A percentile compares a stretch with the other conserved stretches of the same genome.
These are phyloP conservation scores for Leccinum imitatum DNA, from an alignment of 768 basidiomycete genomes.

Conservation along the genomic window DNA sequence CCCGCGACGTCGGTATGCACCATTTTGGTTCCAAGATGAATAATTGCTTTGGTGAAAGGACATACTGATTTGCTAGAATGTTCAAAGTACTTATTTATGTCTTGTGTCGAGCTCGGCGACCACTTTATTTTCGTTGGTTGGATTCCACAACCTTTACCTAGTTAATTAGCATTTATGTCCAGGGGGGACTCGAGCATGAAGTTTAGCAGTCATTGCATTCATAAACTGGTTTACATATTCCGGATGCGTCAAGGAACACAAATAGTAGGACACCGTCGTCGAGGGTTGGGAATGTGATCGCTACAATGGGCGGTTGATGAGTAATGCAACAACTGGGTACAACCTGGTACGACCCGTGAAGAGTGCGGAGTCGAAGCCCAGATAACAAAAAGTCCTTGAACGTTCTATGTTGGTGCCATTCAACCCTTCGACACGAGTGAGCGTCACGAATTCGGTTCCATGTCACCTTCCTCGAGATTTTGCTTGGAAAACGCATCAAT, in stretches of 20 bases:
- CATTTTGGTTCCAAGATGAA: background rate
- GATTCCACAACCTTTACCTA: background rate
- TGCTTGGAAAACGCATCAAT: constrained; percentile 72
- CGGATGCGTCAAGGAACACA: constrained; percentile 2
- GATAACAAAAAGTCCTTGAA: constrained; percentile 14
- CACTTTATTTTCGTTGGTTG: constrained; percentile 10
- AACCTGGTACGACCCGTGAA: constrained; percentile 7
- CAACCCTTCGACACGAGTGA: constrained; percentile 1
- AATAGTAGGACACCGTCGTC: constrained; percentile 8
- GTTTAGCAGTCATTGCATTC: constrained; percentile 7
- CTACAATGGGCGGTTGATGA: constrained; percentile 21
- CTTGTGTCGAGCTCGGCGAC: constrained; percentile 1
- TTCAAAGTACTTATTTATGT: constrained; percentile 13
- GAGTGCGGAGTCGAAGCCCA: constrained; percentile 4
- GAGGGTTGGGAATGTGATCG: constrained; percentile 15
- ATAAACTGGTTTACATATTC: constrained; percentile 10
- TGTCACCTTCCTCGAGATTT: constrained; percentile 34
- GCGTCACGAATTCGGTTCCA: constrained; percentile 28
- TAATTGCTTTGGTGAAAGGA: background rate
- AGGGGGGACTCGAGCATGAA: background rate
- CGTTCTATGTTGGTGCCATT: constrained; percentile 11
- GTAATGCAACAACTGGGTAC: constrained; percentile 25
- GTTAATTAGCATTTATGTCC: background rate
- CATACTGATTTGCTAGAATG: background rate
- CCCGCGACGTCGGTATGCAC: background rate